Evolutionary conservation across 1,139 yeast species (phyloP).

Genomic region (Yamadazyma songkhlaensis): DNA sequence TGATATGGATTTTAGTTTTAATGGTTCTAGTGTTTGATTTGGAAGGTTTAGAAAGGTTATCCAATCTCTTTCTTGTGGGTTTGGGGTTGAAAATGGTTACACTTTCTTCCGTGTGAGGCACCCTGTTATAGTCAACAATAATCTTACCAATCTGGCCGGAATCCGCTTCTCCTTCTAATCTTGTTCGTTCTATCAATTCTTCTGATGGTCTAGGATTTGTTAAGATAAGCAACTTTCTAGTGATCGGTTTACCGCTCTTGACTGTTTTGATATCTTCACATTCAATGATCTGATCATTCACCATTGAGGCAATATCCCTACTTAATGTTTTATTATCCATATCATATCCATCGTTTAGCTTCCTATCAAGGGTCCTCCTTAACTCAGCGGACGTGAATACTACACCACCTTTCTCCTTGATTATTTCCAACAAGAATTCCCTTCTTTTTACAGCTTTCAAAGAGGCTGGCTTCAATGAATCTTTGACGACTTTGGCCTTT

Average conservation of each 20-base stretch:
- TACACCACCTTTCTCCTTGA: slow-evolving; percentile 43
- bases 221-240: slow-evolving; percentile 34
- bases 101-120: slow-evolving; percentile 4
- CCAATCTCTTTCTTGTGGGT: slow-evolving; percentile 17
- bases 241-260: slow-evolving; percentile 29
- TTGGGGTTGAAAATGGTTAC: slow-evolving; percentile 5
- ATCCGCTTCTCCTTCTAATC: slow-evolving; percentile 24
- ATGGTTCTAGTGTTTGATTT: slow-evolving; percentile 3
- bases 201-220: slow-evolving; percentile 30
- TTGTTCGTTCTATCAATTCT: slow-evolving; percentile 25
- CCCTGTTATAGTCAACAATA: slow-evolving; percentile 2
- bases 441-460: slow-evolving; percentile 33
- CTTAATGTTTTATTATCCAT: slow-evolving; percentile 50
- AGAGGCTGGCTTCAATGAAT: slow-evolving; percentile 10
- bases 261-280: slow-evolving; percentile 24
- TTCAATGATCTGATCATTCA: slow-evolving; percentile 23
- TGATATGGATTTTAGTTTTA: slow-evolving; percentile 1
- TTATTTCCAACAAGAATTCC: slow-evolving; percentile 28
- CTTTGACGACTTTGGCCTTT: neutral
- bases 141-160: slow-evolving; percentile 15
- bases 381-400: slow-evolving; percentile 34
- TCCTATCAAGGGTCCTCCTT: slow-evolving; percentile 32
- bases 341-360: slow-evolving; percentile 30
- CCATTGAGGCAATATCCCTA: slow-evolving; percentile 37
- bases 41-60: slow-evolving; percentile 11